These are phyloP conservation scores for Wickerhamomyces hampshirensis DNA, from an alignment of 805 yeast species.

Conservation along the genomic window DNA sequence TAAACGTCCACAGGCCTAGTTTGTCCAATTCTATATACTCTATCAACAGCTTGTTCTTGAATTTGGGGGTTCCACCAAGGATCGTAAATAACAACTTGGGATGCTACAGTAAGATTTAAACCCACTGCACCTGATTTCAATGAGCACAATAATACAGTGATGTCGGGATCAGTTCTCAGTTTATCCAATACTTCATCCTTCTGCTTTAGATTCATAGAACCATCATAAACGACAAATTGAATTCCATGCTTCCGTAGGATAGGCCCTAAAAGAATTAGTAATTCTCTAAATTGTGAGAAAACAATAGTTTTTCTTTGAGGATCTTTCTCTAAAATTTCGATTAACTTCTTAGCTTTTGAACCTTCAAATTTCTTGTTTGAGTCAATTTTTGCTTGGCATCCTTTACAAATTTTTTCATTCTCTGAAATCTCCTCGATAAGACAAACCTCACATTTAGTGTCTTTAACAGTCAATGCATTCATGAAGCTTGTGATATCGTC, in stretches of 20 bases:
- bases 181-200: constrained; percentile 28
- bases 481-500: constrained; percentile 20
- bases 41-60: constrained; percentile 85
- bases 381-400: constrained; percentile 14
- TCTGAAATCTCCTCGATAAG: constrained; percentile 10
- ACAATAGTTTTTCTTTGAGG: constrained; percentile 37
- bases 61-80: constrained; percentile 96
- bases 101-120: constrained; percentile 75
- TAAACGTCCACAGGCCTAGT: constrained; percentile 61
- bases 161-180: constrained; percentile 26
- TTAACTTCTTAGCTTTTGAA: constrained; percentile 32
- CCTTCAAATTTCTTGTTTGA: constrained; percentile 17
- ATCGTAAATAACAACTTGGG: constrained; percentile 81
- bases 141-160: constrained; percentile 54
- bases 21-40: constrained; percentile 92
- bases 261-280: constrained; percentile 29
- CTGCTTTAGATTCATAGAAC: constrained; percentile 26
- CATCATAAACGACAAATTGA: constrained; percentile 31
- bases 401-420: constrained; percentile 10
- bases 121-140: constrained; percentile 94
- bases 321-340: constrained; percentile 30
- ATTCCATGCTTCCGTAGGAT: constrained; percentile 28
- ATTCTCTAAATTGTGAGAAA: constrained; percentile 38
- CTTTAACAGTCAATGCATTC: constrained; percentile 20
- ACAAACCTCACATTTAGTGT: constrained; percentile 23